Evolutionary conservation across 116 monocot species (phyloP), one percentile per base, ranked within the genome.

Genomic region (Cymodocea nodosa): DNA sequence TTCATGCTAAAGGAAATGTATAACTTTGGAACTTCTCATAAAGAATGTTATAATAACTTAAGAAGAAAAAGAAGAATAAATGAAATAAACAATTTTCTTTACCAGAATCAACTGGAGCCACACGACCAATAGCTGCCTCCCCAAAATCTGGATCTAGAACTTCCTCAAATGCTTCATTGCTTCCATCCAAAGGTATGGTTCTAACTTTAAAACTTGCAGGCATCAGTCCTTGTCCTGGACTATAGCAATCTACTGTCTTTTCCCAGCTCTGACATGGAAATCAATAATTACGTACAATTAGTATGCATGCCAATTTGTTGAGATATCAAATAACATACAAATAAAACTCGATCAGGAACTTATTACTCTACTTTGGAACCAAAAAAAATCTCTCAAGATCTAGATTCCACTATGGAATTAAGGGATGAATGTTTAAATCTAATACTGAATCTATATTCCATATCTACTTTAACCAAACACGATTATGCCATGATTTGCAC

Each of bases 41-140:
- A 10, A 8, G 44, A 44, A 44, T 16, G 17, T 54, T 54, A 54
- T 54, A 54, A 18, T 2, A 54, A 54, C 30, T 30, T 1, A 30
- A 1, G 30, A 30, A 30, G 30, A 30, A 30, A 16, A 3, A 53
- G 15, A 53, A 53, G 18, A 53, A 18, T 58, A 58, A 59, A 59
- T 24, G 25, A 59, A 30, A 44, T 44, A 44, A 44, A 44, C 44
- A 44, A 6, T 44, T 40, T 10, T 40, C 12, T 68, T 74, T 70
- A 91, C 97, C 97, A 64, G 97, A 98, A 88, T 97, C 97, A 60
- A 98, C 92, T 39, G 97, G 97, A 23, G 97, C 97, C 9, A 98
- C 92, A 71, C 97, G 89, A 4, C 97, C 97, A 74, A 98, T 98
- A 35, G 97, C 97, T 24, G 91, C 80, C 68, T 98, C 97, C 9